phyloP scores from a whole-genome alignment of 257 asterid genomes.

The Gentiana macrophylla region DNA sequence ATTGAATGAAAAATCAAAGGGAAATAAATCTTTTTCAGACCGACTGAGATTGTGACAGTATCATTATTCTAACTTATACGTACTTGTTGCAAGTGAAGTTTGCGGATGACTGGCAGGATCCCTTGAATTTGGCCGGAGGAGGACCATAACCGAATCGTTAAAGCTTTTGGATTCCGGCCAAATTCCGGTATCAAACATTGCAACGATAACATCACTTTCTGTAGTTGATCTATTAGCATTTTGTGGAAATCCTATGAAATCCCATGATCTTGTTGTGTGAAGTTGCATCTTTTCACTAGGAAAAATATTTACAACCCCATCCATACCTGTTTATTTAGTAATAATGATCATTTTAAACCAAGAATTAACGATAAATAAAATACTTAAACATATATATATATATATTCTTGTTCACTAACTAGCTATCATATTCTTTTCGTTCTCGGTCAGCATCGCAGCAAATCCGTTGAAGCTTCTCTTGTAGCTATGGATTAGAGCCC shows the following conservation, averaged over 20 bases:
- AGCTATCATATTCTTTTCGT: slow-evolving; percentile 34
- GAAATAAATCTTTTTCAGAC: not conserved
- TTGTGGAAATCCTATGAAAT: slow-evolving; percentile 43
- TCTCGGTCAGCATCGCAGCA: slow-evolving; percentile 39
- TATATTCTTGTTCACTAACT: slow-evolving; percentile 15
- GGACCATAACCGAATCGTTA: slow-evolving; percentile 20
- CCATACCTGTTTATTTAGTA: slow-evolving; percentile 19
- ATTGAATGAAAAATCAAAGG: too few species aligned
- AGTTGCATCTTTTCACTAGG: slow-evolving; percentile 34
- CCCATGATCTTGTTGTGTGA: slow-evolving; percentile 58
- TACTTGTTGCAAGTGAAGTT: slow-evolving; percentile 50
- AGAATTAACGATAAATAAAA: not conserved
- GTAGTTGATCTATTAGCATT: slow-evolving; percentile 14
- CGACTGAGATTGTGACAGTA: too few species aligned
- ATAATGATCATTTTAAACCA: not conserved
- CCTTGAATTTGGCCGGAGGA: slow-evolving; percentile 42
- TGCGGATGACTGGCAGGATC: slow-evolving; percentile 28
- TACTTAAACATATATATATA: not conserved
- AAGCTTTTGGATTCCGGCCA: slow-evolving; percentile 52
- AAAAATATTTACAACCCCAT: slow-evolving; percentile 44
- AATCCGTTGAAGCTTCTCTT: slow-evolving; percentile 58
- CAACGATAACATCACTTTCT: slow-evolving; percentile 36
- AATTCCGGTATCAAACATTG: slow-evolving; percentile 40
- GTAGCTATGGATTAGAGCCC: slow-evolving; percentile 13
- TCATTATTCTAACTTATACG: not conserved